phyloP scores from a whole-genome alignment of 1,139 yeast genomes.

The Saccharomycopsis hybrid region DNA sequence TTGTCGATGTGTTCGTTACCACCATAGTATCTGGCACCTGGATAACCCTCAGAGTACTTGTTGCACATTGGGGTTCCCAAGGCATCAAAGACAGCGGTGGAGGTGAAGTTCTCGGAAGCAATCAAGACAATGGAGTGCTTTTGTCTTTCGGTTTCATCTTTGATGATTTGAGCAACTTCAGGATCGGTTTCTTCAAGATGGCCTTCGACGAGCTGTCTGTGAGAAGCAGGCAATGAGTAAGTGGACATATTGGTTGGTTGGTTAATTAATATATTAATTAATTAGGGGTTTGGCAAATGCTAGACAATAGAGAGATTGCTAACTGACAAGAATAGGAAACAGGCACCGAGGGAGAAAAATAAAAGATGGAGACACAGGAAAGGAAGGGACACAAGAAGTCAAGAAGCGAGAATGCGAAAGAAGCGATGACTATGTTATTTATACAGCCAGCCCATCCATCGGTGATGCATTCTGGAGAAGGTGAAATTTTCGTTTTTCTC shows the following conservation, averaged over 20 bases:
- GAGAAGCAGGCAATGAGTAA: constrained; percentile 62
- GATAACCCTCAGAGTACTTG: constrained; percentile 84
- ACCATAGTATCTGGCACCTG: constrained; percentile 85
- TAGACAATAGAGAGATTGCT: too few species aligned
- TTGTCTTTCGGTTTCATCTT: constrained; percentile 89
- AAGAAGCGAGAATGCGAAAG: too few species aligned
- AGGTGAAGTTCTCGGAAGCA: constrained; percentile 96
- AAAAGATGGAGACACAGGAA: too few species aligned
- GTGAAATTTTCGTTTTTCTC: too few species aligned
- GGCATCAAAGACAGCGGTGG: constrained; percentile 93
- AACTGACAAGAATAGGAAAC: too few species aligned
- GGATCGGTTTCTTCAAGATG: constrained; percentile 74
- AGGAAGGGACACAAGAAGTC: too few species aligned
- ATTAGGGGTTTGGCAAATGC: too few species aligned
- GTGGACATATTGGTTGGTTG: constrained; percentile 1
- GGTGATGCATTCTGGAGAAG: too few species aligned
- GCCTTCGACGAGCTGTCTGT: constrained; percentile 60
- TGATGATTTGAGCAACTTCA: constrained; percentile 73
- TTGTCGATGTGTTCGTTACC: constrained; percentile 93
- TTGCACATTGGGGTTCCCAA: constrained; percentile 96
- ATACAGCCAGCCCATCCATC: too few species aligned
- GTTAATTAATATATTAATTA: too few species aligned
- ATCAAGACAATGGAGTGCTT: constrained; percentile 89
- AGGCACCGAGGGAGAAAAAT: too few species aligned
- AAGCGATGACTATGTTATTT: too few species aligned